Evolutionary conservation across 164 flowering plant genomes (phyloP), one percentile per base, ranked within the genome.

Genomic region (Umbilicus rupestris): DNA sequence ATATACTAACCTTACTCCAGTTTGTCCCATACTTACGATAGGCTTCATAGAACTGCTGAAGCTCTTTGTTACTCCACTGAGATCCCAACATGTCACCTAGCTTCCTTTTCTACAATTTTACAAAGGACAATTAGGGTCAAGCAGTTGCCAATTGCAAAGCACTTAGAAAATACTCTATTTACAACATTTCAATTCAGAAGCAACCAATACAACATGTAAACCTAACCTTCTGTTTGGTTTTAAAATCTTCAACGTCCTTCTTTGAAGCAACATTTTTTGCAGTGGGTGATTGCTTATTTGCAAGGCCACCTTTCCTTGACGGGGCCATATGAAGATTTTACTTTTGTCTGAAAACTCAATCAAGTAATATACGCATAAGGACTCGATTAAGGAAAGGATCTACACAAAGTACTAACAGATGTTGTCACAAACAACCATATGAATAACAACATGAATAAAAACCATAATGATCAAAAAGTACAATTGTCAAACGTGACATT

Each of bases 1-100:
- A 10, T 16, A 15, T 14, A 15, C 70, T 55, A 58, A 89, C 99
- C 89, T 87, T 95, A 74, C 81, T 92, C 99, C 99, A 95, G 57
- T 92, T 94, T 75, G 80, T 88, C 71, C 92, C 96, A 74, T 87
- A 69, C 65, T 83, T 87, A 37, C 97, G 82, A 68, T 83, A 92
- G 19, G 96, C 92, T 37, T 86, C 93, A 80, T 95, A 95, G 70
- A 95, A 95, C 19, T 80, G 85, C 70, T 80, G 82, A 66, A 95
- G 85, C 74, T 95, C 99, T 67, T 77, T 96, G 70, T 85, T 80
- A 77, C 84, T 88, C 99, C 99, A 95, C 50, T 86, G 88, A 65
- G 96, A 70, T 63, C 99, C 99, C 67, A 89, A 73, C 87, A 79
- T 85, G 72, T 87, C 94, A 68, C 90, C 74, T 71, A 88, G 74